Base-by-base conservation (phyloP, 176 grass and related monocot species). In the Echinochloa phyllopogon region DNA sequence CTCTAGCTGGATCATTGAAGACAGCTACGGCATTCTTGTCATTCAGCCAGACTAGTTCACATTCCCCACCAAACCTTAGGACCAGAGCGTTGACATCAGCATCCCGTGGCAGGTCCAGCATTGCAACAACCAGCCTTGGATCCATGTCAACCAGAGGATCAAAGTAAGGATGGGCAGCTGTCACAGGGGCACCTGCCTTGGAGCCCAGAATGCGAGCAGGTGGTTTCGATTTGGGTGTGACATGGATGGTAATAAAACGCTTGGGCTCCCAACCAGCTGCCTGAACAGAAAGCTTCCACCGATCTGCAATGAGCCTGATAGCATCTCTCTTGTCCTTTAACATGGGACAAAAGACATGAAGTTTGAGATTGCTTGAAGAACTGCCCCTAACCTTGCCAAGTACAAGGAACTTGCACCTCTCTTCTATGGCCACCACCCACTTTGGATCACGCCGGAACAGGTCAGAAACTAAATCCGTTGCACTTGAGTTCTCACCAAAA, bases 1-100 rank as follows among this genome's bases (percentile, higher is more conserved):
- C 93, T 81, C 96, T 95, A 74, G 83, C 87, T 38, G 93, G 88
- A 65, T 99, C 96, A 71, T 75, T 82, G 76, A 99, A 99, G 65
- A 96, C 85, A 45, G 93, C 87, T 36, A 94, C 25, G 7, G 96
- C 93, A 87, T 96, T 99, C 84, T 88, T 92, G 78, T 99, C 96
- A 65, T 96, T 96, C 81, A 99, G 72, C 96, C 96, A 99, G 37
- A 95, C 90, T 85, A 99, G 77, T 62, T 99, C 96, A 67, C 96
- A 99, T 81, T 99, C 96, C 18, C 96, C 93, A 40, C 93, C 96
- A 78, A 99, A 99, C 82, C 96, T 90, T 74, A 96, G 79, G 16
- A 99, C 93, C 47, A 99, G 72, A 53, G 93, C 86, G 14, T 87
- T 99, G 10, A 99, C 94, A 92, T 99, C 96, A 85, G 93, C 96